phyloP scores from a whole-genome alignment of 352 stramenopile genomes.

The Phytophthora hibernalis region DNA sequence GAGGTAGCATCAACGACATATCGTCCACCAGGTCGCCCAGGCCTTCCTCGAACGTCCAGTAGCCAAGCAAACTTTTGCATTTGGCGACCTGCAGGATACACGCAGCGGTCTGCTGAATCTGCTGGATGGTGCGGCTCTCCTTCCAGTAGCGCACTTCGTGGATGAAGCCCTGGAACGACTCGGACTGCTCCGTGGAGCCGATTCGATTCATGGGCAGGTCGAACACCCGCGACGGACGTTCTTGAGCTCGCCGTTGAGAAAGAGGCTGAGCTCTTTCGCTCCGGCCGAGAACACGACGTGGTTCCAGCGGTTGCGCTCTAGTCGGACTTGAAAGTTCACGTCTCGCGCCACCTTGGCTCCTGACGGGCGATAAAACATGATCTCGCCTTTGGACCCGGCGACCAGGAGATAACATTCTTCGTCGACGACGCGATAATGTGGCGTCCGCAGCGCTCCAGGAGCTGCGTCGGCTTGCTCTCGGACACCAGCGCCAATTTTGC shows the following conservation, averaged over 20 bases:
- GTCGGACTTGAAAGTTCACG: conserved; percentile 52
- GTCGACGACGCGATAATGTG: conserved; percentile 71
- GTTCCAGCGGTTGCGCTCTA: conserved; percentile 63
- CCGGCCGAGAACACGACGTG: conserved; percentile 66
- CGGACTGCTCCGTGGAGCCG: conserved; percentile 42
- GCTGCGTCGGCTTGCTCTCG: conserved; percentile 52
- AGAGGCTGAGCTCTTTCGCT: conserved; percentile 54
- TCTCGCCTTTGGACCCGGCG: conserved; percentile 34
- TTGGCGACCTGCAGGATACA: conserved; percentile 54
- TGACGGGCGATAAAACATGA: conserved; percentile 50
- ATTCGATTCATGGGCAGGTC: conserved; percentile 61
- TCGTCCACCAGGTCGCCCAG: conserved; percentile 78
- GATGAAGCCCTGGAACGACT: conserved; percentile 69
- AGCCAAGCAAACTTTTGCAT: conserved; percentile 50
- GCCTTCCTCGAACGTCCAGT: conserved; percentile 85
- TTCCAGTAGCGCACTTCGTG: conserved; percentile 80
- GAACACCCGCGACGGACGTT: conserved; percentile 58
- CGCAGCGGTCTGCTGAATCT: conserved; percentile 42
- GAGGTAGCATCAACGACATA: conserved; percentile 62
- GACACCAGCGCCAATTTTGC: conserved; percentile 60
- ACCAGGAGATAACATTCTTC: conserved; percentile 63
- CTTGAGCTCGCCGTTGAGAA: conserved; percentile 56
- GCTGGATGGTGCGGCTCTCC: conserved; percentile 42
- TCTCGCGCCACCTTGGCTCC: conserved; percentile 39
- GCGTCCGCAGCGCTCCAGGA: conserved; percentile 58